phyloP scores from a whole-genome alignment of 306 rosid species.

The Fagus sylvatica region DNA sequence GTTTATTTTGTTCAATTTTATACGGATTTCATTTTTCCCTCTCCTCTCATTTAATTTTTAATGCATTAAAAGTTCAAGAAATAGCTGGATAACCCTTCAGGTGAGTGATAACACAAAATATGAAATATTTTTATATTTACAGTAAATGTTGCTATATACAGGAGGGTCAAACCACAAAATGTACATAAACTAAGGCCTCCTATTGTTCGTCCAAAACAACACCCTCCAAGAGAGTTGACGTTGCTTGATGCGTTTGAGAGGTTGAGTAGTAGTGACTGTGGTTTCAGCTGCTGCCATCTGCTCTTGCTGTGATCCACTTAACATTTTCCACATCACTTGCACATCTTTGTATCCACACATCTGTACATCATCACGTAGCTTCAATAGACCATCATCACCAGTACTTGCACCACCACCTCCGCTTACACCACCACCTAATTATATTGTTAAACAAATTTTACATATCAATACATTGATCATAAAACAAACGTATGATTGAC shows the following conservation, averaged over 20 bases:
- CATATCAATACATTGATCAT: neutral
- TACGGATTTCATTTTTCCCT: too few species aligned
- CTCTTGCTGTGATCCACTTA: conserved; percentile 25
- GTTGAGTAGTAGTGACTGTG: neutral
- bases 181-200: too few species aligned
- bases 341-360: conserved; percentile 63
- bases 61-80: too few species aligned
- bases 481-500: neutral
- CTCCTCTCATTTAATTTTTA: too few species aligned
- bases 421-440: conserved; percentile 3
- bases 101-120: too few species aligned
- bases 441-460: neutral
- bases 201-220: conserved; percentile 29
- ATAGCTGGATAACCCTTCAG: too few species aligned
- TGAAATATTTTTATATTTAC: too few species aligned
- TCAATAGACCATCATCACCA: conserved; percentile 27
- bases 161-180: too few species aligned
- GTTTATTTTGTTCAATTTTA: too few species aligned
- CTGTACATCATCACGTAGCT: conserved; percentile 57
- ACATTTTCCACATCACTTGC: conserved; percentile 66
- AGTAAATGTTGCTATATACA: too few species aligned
- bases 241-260: conserved; percentile 11
- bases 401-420: neutral
- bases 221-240: conserved; percentile 18
- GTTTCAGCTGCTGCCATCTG: conserved; percentile 5